phyloP scores from a whole-genome alignment of 495 filamentous ascomycete genomes.

The Bryoglossum gracile region DNA sequence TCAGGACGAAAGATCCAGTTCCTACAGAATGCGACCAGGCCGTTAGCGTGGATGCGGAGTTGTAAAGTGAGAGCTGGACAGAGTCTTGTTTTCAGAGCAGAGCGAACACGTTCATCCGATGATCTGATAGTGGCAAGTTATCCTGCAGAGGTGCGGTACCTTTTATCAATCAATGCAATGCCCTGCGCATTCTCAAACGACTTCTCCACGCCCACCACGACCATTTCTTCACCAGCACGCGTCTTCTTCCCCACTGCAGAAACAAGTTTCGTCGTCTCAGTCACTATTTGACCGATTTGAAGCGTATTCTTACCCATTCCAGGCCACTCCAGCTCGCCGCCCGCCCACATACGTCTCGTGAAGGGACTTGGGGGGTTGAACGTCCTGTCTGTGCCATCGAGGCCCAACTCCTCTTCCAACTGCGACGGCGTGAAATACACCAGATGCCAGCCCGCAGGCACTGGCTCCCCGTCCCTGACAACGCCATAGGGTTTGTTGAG shows the following conservation, averaged over 20 bases:
- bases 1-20: constrained; percentile 55
- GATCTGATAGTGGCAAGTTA: no score
- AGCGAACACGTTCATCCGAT: background rate
- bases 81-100: no score
- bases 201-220: constrained; percentile 60
- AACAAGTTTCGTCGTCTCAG: constrained; percentile 49
- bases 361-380: constrained; percentile 54
- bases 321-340: constrained; percentile 49
- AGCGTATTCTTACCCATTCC: constrained; percentile 31
- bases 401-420: constrained; percentile 43
- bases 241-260: constrained; percentile 48
- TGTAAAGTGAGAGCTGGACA: no score
- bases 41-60: background rate
- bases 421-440: constrained; percentile 53
- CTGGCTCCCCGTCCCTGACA: constrained; percentile 30
- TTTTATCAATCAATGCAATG: constrained; percentile 44
- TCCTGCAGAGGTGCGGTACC: no score
- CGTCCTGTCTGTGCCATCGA: constrained; percentile 53
- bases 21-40: constrained; percentile 24
- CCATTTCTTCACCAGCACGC: constrained; percentile 48
- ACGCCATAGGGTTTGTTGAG: constrained; percentile 39
- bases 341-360: constrained; percentile 64
- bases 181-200: constrained; percentile 44
- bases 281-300: constrained; percentile 45
- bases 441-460: constrained; percentile 54